Evolutionary conservation across 2,329 filamentous ascomycete species (phyloP).

Genomic region (Fusarium sp.): DNA sequence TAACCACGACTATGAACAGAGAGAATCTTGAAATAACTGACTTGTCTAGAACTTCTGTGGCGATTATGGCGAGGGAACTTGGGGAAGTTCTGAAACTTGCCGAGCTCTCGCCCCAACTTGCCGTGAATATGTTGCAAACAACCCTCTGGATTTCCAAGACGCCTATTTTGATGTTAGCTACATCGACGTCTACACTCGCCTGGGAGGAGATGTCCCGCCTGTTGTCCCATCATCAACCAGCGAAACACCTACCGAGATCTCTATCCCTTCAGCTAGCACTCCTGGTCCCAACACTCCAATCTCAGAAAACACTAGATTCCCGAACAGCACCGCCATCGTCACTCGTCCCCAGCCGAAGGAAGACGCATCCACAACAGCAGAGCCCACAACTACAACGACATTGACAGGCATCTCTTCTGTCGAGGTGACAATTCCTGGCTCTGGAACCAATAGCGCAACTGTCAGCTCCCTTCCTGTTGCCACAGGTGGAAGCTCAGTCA

Average conservation of each 20-base stretch:
- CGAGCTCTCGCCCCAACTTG: conserved; percentile 55
- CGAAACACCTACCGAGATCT: background rate
- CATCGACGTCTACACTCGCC: conserved; percentile 57
- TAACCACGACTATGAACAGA: background rate
- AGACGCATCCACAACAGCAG: background rate
- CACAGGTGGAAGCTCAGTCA: conserved; percentile 30
- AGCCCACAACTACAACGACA: conserved; percentile 43
- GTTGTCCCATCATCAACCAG: conserved; percentile 1
- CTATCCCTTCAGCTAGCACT: background rate
- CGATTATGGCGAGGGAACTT: conserved; percentile 69
- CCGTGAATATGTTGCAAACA: conserved; percentile 56
- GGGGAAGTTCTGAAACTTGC: conserved; percentile 53
- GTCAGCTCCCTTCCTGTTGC: conserved; percentile 21
- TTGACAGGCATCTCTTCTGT: conserved; percentile 40
- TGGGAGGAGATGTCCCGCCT: conserved; percentile 1
- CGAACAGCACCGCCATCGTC: background rate
- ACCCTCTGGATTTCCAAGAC: conserved; percentile 54
- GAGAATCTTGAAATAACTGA: background rate
- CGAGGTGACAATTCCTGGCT: conserved; percentile 38
- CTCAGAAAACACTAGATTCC: background rate
- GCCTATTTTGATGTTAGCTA: conserved; percentile 64
- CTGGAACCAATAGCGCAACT: conserved; percentile 16
- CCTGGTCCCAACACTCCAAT: background rate
- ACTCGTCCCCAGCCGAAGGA: background rate
- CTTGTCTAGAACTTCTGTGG: conserved; percentile 73